Percentiles rank a stretch among this genome's conserved stretches.
These are phyloP conservation scores for Hortaea sp. DNA, from an alignment of 2,329 filamentous ascomycete genomes.

Conservation along the genomic window DNA sequence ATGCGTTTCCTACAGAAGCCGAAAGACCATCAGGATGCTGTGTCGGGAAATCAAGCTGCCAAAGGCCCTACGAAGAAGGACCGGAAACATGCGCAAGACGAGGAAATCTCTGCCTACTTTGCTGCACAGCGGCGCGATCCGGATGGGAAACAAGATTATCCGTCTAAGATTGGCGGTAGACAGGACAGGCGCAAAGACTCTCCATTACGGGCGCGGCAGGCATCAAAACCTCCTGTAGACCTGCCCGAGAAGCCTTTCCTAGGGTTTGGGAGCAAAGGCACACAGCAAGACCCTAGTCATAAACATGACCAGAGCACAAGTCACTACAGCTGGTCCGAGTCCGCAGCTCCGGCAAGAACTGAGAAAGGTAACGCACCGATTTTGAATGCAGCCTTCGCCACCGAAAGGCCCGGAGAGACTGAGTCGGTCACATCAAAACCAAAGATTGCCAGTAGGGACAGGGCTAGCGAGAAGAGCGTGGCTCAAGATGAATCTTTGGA, in stretches of 20 bases:
- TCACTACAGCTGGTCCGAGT: conserved; percentile 35
- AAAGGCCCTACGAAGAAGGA: conserved; percentile 27
- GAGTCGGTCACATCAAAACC: background rate
- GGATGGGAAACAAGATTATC: background rate
- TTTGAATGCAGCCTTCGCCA: background rate
- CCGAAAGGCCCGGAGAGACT: background rate
- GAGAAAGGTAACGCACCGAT: conserved; percentile 2
- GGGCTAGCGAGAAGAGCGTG: background rate
- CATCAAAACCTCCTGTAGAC: conserved; percentile 18
- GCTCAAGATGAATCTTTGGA: background rate
- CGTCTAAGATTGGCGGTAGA: background rate
- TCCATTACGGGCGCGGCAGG: conserved; percentile 4
- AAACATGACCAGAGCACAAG: conserved; percentile 19
- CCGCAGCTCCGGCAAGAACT: conserved; percentile 12
- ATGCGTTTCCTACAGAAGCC: conserved; percentile 38
- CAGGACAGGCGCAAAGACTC: background rate
- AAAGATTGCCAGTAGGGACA: background rate
- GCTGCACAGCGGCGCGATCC: conserved; percentile 14
- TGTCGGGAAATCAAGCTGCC: conserved; percentile 9
- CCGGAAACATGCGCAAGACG: conserved; percentile 23
- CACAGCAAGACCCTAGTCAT: conserved; percentile 8
- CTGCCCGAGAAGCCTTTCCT: conserved; percentile 27
- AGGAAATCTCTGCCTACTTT: conserved; percentile 39
- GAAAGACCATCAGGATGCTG: conserved; percentile 18
- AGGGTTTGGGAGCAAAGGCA: conserved; percentile 28